Evolutionary conservation across 1,284 basidiomycete species (phyloP), one percentile per base, ranked within the genome.

Genomic region (Ceratobasidium sp.): DNA sequence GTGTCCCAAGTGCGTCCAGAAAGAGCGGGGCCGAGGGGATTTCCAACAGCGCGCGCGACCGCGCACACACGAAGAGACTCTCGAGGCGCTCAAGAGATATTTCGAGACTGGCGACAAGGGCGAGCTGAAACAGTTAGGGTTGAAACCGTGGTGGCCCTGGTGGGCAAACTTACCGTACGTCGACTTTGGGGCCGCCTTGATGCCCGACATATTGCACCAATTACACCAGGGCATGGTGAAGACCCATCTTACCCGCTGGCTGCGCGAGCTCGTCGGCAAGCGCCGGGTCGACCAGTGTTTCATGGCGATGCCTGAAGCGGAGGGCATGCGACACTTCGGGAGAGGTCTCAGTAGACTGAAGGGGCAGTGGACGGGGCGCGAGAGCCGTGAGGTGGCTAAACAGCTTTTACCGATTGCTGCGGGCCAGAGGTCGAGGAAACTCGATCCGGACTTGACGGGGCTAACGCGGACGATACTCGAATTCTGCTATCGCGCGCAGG

Each of bases 371-470:
- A 84, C 84, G 3, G 84, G 84, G 0, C 79, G 48, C 7, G 83
- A 85, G 76, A 65, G 80, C 64, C 82, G 82, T 35, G 82, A 85
- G 48, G 86, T 87, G 7, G 83, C 82, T 55, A 78, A 77, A 20
- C 67, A 69, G 35, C 35, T 69, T 33, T 41, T 69, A 57, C 67
- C 67, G 12, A 38, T 69, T 23, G 67, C 35, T 20, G 62, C 38
- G 33, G n/a, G 62, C 38, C 62, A 64, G 38, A 12, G 38, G 35
- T 64, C 62, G 10, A 33, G 12, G 10, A 64, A 64, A 27, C 38
- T 55, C 6, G 30, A 68, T 23, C 50, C 48, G 3, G 66, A 54
- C 20, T 38, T 68, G 20, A 46, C 48, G 5, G 48, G 50, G 5
- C 50, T 68, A 3, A 80, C 79, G 1, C 70, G 79, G 0, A 80